These are phyloP conservation scores for Suillus ampliporus DNA, from an alignment of 768 basidiomycete genomes.

Conservation along the genomic window DNA sequence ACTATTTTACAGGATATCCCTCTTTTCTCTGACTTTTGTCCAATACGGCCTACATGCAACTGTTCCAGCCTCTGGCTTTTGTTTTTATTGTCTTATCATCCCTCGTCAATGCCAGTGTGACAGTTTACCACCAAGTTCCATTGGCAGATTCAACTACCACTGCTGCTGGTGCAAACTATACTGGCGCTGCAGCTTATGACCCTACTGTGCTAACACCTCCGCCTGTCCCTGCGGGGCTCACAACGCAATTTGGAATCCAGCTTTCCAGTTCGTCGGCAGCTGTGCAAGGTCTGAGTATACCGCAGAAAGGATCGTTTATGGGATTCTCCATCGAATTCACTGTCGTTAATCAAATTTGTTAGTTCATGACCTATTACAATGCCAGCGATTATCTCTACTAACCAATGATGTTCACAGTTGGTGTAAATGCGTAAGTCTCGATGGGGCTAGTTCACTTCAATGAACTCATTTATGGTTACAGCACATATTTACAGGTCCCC, in stretches of 20 bases:
- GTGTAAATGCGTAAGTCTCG: constrained; percentile 19
- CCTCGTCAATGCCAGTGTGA: constrained; percentile 26
- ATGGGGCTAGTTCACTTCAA: neutral
- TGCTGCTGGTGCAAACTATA: constrained; percentile 30
- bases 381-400: neutral
- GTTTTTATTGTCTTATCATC: constrained; percentile 3
- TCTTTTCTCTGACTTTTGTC: neutral
- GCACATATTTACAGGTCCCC: constrained; percentile 33
- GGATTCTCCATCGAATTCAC: constrained; percentile 72
- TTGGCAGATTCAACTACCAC: constrained; percentile 24
- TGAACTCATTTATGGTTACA: constrained; percentile 8
- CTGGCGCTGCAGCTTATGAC: constrained; percentile 40
- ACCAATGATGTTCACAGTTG: constrained; percentile 12
- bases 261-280: constrained; percentile 25
- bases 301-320: constrained; percentile 49
- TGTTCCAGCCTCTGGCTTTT: constrained; percentile 4
- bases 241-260: constrained; percentile 28
- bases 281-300: constrained; percentile 27
- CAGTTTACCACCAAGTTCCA: constrained; percentile 35
- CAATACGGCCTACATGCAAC: neutral
- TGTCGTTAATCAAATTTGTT: constrained; percentile 55
- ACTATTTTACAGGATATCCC: neutral
- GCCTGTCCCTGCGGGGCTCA: constrained; percentile 26
- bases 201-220: constrained; percentile 38
- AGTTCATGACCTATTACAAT: constrained; percentile 26